These are phyloP conservation scores for Bipolaris zeicola DNA, from an alignment of 2,329 filamentous ascomycete species.

Conservation along the genomic window DNA sequence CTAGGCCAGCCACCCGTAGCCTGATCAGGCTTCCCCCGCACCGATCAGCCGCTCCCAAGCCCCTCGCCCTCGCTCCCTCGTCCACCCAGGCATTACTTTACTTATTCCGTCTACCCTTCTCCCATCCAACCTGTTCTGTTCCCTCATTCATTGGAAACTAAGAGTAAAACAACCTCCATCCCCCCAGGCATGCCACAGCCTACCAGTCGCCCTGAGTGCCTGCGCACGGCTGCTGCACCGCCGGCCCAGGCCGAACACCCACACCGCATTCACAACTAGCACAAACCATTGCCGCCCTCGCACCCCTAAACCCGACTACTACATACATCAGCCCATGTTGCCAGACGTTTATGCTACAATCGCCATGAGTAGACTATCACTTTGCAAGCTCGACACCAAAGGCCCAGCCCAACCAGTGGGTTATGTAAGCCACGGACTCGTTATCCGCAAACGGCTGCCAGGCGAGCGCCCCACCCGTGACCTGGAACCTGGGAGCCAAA, in stretches of 20 bases:
- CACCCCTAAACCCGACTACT: neutral
- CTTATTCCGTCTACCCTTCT: too few species aligned
- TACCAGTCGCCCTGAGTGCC: too few species aligned
- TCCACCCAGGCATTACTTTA: too few species aligned
- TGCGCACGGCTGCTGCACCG: neutral
- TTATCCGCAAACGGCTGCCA: neutral
- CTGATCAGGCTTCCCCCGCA: conserved; percentile 13
- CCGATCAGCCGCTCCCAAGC: conserved; percentile 13
- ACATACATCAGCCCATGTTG: neutral
- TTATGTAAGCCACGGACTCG: too few species aligned
- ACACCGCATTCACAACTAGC: neutral
- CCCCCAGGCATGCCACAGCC: too few species aligned
- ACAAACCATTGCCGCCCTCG: neutral
- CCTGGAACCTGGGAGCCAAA: neutral
- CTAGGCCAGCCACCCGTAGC: conserved; percentile 11
- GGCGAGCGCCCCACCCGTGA: neutral
- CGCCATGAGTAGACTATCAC: neutral
- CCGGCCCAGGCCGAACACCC: neutral
- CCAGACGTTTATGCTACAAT: neutral
- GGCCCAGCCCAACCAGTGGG: too few species aligned
- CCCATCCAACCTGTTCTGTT: too few species aligned
- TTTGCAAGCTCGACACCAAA: too few species aligned
- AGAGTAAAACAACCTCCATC: too few species aligned
- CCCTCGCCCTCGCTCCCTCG: neutral
- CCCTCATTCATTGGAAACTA: too few species aligned